Evolutionary conservation across 768 basidiomycete genomes (phyloP), one percentile per base, ranked within the genome.

Genomic region (Tricholoma matsutake): DNA sequence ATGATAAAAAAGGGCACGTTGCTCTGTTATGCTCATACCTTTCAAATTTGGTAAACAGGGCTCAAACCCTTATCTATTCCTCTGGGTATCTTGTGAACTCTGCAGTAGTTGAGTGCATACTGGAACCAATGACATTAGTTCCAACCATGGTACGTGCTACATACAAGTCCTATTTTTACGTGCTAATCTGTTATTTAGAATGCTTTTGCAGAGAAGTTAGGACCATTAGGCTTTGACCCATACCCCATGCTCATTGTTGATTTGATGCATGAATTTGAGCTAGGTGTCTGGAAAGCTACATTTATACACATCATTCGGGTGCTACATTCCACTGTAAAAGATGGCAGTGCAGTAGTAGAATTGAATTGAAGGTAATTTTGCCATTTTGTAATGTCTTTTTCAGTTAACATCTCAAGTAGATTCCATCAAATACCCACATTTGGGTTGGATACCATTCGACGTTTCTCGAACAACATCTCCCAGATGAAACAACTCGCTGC

Each of bases 241-340:
- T 69, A 65, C 22, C 34, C 49, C 2, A 73, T 76, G 64, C 64
- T 77, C 8, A 73, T 70, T 1, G 69, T 73, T 7, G 75, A 80
- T 61, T 60, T 74, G 18, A 60, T 76, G 58, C 75, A 77, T 62
- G 75, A 80, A 57, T 71, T 79, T 65, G 78, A 79, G 54, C 66
- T 76, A 0, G 79, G 79, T 7, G 72, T 76, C 1, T 79, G 75
- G 75, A 79, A 78, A 56, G 18, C 64, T 0, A 25, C 77, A 0
- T 75, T 81, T 29, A 70, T 65, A 0, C 78, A 81, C 53, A 63
- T 80, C 0, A 67, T 79, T 6, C 68, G 74, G 0, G 63, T 78
- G n/a, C 63, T 78, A 0, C 66, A 72, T 63, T 67, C 73, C 6
- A 68, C 64, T 1, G 60, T 28, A 18, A 53, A 61, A 11, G 67